These are phyloP conservation scores for Nematocida ausubeli DNA, from an alignment of 371 early-diverging fungal genomes.

Conservation along the genomic window DNA sequence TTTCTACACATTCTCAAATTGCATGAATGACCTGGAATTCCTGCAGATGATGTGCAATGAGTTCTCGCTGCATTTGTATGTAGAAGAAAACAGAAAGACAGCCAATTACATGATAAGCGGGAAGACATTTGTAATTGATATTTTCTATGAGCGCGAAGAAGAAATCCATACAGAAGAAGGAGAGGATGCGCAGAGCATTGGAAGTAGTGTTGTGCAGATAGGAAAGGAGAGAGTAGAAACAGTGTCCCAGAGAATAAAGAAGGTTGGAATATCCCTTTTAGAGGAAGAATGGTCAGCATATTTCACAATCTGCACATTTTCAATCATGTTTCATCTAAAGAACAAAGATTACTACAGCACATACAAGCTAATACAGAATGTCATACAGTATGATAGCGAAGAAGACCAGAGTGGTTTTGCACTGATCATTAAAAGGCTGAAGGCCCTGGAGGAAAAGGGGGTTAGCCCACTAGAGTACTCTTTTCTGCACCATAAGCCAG, in stretches of 20 bases:
- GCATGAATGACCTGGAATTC: constrained; percentile 14
- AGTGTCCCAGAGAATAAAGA: background rate
- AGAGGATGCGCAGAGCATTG: constrained; percentile 21
- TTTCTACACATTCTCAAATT: constrained; percentile 3
- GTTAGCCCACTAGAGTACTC: background rate
- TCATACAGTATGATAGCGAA: constrained; percentile 3
- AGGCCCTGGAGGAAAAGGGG: background rate
- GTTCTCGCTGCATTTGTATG: constrained; percentile 28
- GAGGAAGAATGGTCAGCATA: constrained; percentile 45
- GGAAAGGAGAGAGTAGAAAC: constrained; percentile 37
- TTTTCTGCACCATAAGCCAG: background rate
- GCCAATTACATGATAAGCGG: constrained; percentile 51
- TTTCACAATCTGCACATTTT: background rate
- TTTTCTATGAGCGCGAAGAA: constrained; percentile 48
- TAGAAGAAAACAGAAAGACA: constrained; percentile 22
- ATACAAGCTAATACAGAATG: background rate
- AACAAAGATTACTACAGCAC: constrained; percentile 19
- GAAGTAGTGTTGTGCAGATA: constrained; percentile 30
- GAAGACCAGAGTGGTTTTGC: background rate
- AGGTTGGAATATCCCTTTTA: constrained; percentile 28
- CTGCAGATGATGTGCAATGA: constrained; percentile 31
- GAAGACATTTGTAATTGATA: constrained; percentile 47
- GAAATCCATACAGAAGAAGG: background rate
- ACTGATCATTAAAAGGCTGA: background rate
- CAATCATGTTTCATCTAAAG: constrained; percentile 1